Evolutionary conservation across 495 filamentous ascomycete species (phyloP).

Genomic region (Tuber borchii): DNA sequence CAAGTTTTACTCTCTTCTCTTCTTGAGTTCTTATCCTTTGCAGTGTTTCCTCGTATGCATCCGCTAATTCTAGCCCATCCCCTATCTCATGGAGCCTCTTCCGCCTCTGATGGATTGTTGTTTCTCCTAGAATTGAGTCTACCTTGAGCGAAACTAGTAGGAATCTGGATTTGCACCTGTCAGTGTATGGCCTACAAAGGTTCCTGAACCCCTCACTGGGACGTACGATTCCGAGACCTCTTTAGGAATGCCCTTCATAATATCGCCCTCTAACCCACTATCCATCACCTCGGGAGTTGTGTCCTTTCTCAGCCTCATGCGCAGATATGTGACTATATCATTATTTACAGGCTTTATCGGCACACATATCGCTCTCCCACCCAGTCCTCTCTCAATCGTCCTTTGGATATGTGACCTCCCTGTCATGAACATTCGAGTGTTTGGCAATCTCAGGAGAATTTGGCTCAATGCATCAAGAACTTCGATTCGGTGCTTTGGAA

Average conservation of each 20-base stretch:
- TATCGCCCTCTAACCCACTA: not conserved
- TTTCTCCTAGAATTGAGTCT: not conserved
- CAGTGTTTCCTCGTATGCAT: not conserved
- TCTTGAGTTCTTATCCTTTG: not conserved
- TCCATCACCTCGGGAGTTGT: not conserved
- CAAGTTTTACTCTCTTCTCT: not conserved
- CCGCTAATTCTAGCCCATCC: not conserved
- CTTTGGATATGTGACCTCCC: not conserved
- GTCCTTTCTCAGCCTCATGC: not conserved
- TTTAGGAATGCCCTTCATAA: not conserved
- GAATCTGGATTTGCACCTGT: not conserved
- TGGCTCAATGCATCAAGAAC: not conserved
- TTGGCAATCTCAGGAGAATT: not conserved
- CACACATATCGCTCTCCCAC: not conserved
- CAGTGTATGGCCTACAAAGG: not conserved
- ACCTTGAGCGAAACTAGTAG: not conserved
- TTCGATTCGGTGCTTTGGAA: not conserved
- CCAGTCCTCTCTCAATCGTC: not conserved
- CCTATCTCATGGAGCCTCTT: not conserved
- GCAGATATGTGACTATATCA: not conserved
- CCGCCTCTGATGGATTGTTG: not conserved
- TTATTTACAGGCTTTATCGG: not conserved
- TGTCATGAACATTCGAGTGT: not conserved
- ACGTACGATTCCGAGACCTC: not conserved
- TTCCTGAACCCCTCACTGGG: not conserved